Percentiles rank a stretch among this genome's conserved stretches.
phyloP scores from a whole-genome alignment of 495 filamentous ascomycete species.

The Podospora australis region DNA sequence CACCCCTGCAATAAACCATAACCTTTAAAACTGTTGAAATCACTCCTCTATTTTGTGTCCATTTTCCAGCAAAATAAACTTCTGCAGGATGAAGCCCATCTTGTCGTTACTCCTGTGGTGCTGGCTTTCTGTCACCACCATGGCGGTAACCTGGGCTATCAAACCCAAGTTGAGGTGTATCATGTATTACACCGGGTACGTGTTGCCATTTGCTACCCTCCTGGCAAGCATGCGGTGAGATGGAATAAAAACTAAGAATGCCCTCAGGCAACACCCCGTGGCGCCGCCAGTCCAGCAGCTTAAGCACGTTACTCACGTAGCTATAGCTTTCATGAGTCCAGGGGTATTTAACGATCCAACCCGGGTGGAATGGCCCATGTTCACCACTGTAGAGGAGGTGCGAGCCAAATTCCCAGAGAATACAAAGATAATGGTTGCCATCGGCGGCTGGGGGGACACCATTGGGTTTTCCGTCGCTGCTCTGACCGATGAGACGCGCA shows the following conservation, averaged over 20 bases:
- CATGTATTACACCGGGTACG: constrained; percentile 57
- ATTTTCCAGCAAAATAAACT: neutral
- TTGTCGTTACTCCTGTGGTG: constrained; percentile 9
- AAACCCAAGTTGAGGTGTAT: constrained; percentile 32
- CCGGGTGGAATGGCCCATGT: constrained; percentile 48
- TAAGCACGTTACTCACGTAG: constrained; percentile 53
- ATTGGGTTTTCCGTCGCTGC: constrained; percentile 55
- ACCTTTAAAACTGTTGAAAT: neutral
- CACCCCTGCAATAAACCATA: too few relatives aligned
- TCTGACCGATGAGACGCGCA: constrained; percentile 43
- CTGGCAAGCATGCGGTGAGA: too few relatives aligned
- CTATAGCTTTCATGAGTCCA: constrained; percentile 61
- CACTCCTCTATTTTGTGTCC: neutral
- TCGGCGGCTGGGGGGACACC: constrained; percentile 70
- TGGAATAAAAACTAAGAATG: neutral
- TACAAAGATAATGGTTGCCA: constrained; percentile 62
- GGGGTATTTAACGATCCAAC: constrained; percentile 51
- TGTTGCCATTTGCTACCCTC: neutral
- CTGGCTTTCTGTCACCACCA: constrained; percentile 9
- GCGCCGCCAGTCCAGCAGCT: constrained; percentile 42
- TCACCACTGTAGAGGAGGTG: constrained; percentile 50
- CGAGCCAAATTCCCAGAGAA: constrained; percentile 51
- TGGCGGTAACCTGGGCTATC: constrained; percentile 17
- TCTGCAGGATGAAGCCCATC: constrained; percentile 4
- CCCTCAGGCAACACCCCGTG: constrained; percentile 45